phyloP scores from a whole-genome alignment of 257 asterid species.

The Misopates orontium region DNA sequence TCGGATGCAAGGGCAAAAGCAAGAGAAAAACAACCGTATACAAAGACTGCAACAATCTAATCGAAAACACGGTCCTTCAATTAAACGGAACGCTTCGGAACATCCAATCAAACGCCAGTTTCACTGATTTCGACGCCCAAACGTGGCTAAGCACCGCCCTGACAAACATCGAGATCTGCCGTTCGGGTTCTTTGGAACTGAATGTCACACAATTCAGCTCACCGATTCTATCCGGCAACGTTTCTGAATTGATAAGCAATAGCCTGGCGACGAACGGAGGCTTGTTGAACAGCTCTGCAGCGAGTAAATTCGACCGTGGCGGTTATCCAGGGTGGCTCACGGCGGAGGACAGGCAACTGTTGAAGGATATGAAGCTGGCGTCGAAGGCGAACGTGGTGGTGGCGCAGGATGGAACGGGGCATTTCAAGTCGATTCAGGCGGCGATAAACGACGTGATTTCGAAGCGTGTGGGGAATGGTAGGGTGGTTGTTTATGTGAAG shows the following conservation, averaged over 20 bases:
- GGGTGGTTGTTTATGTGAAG: constrained; percentile 69
- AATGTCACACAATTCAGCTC: constrained; percentile 60
- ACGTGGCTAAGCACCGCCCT: constrained; percentile 89
- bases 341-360: constrained; percentile 43
- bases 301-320: not conserved
- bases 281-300: constrained; percentile 33
- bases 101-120: constrained; percentile 45
- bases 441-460: constrained; percentile 56
- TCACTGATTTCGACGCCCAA: constrained; percentile 63
- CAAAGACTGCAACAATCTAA: constrained; percentile 65
- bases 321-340: constrained; percentile 68
- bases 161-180: constrained; percentile 73
- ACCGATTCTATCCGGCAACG: constrained; percentile 59
- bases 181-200: constrained; percentile 59
- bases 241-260: constrained; percentile 67
- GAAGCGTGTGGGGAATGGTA: constrained; percentile 35
- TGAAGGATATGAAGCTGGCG: constrained; percentile 47
- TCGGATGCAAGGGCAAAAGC: constrained; percentile 37
- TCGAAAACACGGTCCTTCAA: constrained; percentile 59
- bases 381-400: constrained; percentile 52
- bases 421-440: constrained; percentile 60
- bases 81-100: constrained; percentile 50
- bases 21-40: constrained; percentile 40
- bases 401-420: constrained; percentile 65
- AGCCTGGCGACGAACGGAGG: constrained; percentile 65